These are phyloP conservation scores for Mrakia frigida DNA, from an alignment of 768 basidiomycete genomes.

Conservation along the genomic window DNA sequence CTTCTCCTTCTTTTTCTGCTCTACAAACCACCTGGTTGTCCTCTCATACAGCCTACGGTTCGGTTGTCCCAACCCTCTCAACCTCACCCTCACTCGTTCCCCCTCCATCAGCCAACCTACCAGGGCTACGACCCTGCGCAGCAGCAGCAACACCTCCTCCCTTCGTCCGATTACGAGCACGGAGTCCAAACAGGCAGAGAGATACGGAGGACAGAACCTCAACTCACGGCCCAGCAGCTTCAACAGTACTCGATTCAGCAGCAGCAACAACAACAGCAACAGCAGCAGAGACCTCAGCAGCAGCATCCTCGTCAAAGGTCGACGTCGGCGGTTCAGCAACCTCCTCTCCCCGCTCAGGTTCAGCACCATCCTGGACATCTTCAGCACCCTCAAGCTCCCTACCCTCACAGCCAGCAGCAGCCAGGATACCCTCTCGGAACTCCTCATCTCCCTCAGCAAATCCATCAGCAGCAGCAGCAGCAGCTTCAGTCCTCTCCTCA, in stretches of 20 bases:
- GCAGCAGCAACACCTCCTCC: slow-evolving; percentile 1
- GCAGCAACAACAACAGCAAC: background rate
- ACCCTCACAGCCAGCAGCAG: slow-evolving; percentile 6
- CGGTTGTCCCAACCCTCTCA: slow-evolving; percentile 1
- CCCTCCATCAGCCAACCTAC: background rate
- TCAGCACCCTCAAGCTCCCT: slow-evolving; percentile 2
- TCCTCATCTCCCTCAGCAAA: background rate
- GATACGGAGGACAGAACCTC: background rate
- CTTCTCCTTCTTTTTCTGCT: background rate
- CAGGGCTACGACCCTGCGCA: slow-evolving; percentile 2
- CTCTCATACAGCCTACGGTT: background rate
- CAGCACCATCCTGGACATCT: background rate
- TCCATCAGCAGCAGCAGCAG: background rate
- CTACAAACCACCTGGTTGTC: background rate
- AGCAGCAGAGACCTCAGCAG: background rate
- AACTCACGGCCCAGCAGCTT: background rate
- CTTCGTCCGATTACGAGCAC: slow-evolving; percentile 7
- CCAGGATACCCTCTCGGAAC: background rate
- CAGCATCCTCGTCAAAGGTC: background rate
- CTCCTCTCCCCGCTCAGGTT: background rate
- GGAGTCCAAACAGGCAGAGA: background rate
- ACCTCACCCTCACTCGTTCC: background rate
- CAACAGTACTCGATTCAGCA: background rate
- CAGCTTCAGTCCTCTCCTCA: slow-evolving; percentile 4
- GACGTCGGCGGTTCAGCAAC: background rate